Base-by-base conservation (phyloP, 2,329 filamentous ascomycete species). In the Ophiostoma piceae region DNA sequence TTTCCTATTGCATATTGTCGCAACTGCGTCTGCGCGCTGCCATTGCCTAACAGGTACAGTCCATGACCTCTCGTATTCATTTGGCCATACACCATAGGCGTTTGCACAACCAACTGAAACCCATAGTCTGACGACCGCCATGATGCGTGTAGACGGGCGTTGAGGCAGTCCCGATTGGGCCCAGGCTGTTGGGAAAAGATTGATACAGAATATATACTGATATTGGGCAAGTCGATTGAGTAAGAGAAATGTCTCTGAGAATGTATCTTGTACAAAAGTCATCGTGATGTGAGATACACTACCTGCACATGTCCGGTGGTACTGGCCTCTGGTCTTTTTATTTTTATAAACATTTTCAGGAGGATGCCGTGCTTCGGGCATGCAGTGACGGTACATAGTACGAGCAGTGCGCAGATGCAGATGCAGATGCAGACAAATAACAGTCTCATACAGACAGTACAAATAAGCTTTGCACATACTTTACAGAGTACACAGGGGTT, bases 91-190 rank as follows among this genome's bases (percentile, higher is more conserved):
- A 57, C 19, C n/a, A 19, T 22, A 14, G 57, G 14, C 26, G 26
- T 26, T 14, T 62, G 57, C 57, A 32, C 57, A 19, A 62, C 57
- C 26, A 29, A 62, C 26, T 62, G 57, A 62, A 62, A 62, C 57
- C 14, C 57, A 1, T 26, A 57, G 51, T 57, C 57, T 62, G 57
- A 62, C 51, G 51, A 62, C 57, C 11, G 12, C 57, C 57, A 62
- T 32, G 26, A 16, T 8, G 57, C 57, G 26, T 62, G 14, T 12
- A 26, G n/a, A 57, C n/a, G 51, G 51, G 51, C 51, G n/a, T 57
- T 26, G 9, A 26, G 51, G 7, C n/a, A 29, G 22, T 57, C 22
- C 51, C 22, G 51, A 57, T 57, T 29, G 51, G 57, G 26, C 19
- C 57, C 57, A 11, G 16, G 12, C n/a, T 62, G 57, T 14, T 62